phyloP scores from a whole-genome alignment of 352 stramenopile genomes.

The Globisporangium sylvaticum region DNA sequence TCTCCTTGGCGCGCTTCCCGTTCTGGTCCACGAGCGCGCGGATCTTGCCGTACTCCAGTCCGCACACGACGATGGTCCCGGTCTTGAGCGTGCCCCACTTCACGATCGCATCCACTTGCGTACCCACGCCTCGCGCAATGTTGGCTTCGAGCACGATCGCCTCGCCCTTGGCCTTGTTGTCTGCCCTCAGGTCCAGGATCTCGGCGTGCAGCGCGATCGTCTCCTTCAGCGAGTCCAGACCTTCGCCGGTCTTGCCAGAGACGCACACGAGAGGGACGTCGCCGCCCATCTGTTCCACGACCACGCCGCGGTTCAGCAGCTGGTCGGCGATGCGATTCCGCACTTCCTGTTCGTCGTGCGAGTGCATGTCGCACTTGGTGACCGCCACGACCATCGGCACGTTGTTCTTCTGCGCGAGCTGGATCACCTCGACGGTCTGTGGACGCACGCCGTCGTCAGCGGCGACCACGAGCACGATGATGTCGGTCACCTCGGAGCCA shows the following conservation, averaged over 20 bases:
- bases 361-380: conserved; percentile 96
- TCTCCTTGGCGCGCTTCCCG: conserved; percentile 87
- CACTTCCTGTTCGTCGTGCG: conserved; percentile 66
- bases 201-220: conserved; percentile 96
- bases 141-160: conserved; percentile 95
- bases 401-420: conserved; percentile 91
- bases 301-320: conserved; percentile 91
- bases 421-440: conserved; percentile 96
- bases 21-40: conserved; percentile 62
- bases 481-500: conserved; percentile 96
- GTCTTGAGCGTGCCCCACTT: conserved; percentile 96
- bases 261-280: conserved; percentile 93
- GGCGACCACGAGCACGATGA: conserved; percentile 97
- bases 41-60: conserved; percentile 93
- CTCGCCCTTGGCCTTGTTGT: conserved; percentile 85
- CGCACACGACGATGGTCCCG: conserved; percentile 94
- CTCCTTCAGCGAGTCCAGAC: conserved; percentile 95
- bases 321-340: conserved; percentile 73
- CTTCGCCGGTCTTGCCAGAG: conserved; percentile 93
- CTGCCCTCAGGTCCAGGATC: conserved; percentile 94
- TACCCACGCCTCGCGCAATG: conserved; percentile 92
- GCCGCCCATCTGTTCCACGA: conserved; percentile 94
- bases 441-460: conserved; percentile 98
- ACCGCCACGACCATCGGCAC: conserved; percentile 96
- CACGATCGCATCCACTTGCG: conserved; percentile 94